Evolutionary conservation across 176 grass and related monocot genomes (phyloP).

Genomic region (Hordeum vulgare): MorexV3_pseudomolecules_assembly NC_058524.1:595200596-595201095

Average conservation of each 20-base stretch:
- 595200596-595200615: slow-evolving; percentile 59
- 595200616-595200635: slow-evolving; percentile 27
- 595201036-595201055: slow-evolving; percentile 57
- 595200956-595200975: slow-evolving; percentile 72
- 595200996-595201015: slow-evolving; percentile 36
- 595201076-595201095: slow-evolving; percentile 53
- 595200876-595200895: slow-evolving; percentile 51
- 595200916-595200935: slow-evolving; percentile 52
- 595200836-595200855: slow-evolving; percentile 61
- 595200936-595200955: slow-evolving; percentile 35
- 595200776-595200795: slow-evolving; percentile 38
- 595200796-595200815: slow-evolving; percentile 38
- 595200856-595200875: slow-evolving; percentile 66
- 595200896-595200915: slow-evolving; percentile 63
- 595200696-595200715: slow-evolving; percentile 34
- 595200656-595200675: slow-evolving; percentile 58
- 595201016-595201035: slow-evolving; percentile 52
- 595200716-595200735: slow-evolving; percentile 8
- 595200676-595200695: slow-evolving; percentile 54
- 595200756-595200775: slow-evolving; percentile 44
- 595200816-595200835: slow-evolving; percentile 42
- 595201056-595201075: slow-evolving; percentile 61
- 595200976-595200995: slow-evolving; percentile 65
- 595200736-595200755: slow-evolving; percentile 68
- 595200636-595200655: slow-evolving; percentile 25